These are phyloP conservation scores for Aspergillus hancockii DNA, from an alignment of 495 filamentous ascomycete species.

Conservation along the genomic window DNA sequence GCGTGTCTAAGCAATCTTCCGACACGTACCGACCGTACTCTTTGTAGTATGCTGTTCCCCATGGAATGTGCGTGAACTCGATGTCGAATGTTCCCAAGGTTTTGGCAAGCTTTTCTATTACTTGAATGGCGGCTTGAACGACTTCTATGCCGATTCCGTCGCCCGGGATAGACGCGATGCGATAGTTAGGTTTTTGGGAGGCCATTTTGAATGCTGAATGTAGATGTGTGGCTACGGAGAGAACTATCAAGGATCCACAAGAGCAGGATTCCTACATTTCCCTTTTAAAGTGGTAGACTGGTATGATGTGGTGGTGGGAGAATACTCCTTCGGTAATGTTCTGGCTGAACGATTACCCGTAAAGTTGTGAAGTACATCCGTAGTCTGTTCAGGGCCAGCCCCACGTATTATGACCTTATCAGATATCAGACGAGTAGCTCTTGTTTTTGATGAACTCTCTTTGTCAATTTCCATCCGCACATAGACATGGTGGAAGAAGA, in stretches of 20 bases:
- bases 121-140: slow-evolving; percentile 48
- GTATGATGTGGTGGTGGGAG: neutral
- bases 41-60: slow-evolving; percentile 55
- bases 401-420: too few relatives aligned
- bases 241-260: neutral
- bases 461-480: too few relatives aligned
- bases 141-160: slow-evolving; percentile 58
- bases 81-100: slow-evolving; percentile 49
- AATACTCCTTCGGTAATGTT: neutral
- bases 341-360: neutral
- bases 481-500: too few relatives aligned
- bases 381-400: too few relatives aligned
- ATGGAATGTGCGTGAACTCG: slow-evolving; percentile 51
- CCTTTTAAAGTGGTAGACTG: neutral
- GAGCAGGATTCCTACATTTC: neutral
- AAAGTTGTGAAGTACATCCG: too few relatives aligned
- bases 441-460: too few relatives aligned
- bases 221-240: neutral
- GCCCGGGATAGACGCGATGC: slow-evolving; percentile 52
- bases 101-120: slow-evolving; percentile 43
- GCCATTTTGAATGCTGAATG: slow-evolving; percentile 7
- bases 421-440: too few relatives aligned
- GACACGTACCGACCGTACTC: slow-evolving; percentile 53
- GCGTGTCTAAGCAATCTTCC: slow-evolving; percentile 47
- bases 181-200: slow-evolving; percentile 26